Evolutionary conservation across 2,329 filamentous ascomycete genomes (phyloP).

Genomic region (Geosmithia putterillii): DNA sequence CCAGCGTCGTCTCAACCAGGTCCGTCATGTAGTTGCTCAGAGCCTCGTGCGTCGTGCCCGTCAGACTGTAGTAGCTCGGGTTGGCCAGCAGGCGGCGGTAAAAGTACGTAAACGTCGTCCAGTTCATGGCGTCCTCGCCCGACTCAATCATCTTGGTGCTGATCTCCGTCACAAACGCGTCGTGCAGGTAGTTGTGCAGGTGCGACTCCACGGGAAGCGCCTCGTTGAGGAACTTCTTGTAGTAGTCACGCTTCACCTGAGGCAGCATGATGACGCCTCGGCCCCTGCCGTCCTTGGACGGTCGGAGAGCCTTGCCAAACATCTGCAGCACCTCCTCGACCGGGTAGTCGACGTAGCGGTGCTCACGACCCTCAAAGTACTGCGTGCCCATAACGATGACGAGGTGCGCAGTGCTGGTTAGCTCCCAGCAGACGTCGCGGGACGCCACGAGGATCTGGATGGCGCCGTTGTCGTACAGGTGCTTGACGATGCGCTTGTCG

Average conservation of each 20-base stretch:
- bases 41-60: constrained; percentile 79
- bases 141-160: constrained; percentile 93
- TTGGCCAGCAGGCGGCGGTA: constrained; percentile 91
- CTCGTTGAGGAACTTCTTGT: constrained; percentile 97
- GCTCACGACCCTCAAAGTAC: constrained; percentile 91
- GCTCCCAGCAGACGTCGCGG: constrained; percentile 91
- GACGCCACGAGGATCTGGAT: constrained; percentile 70
- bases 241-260: constrained; percentile 89
- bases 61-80: constrained; percentile 88
- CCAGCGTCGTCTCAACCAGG: constrained; percentile 82
- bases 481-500: constrained; percentile 88
- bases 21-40: constrained; percentile 93
- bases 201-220: constrained; percentile 92
- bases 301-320: constrained; percentile 85
- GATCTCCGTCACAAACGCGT: constrained; percentile 94
- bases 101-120: constrained; percentile 98
- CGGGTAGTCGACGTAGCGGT: constrained; percentile 93
- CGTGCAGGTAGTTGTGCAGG: constrained; percentile 80
- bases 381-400: constrained; percentile 97
- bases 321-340: constrained; percentile 92
- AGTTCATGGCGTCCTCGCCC: constrained; percentile 93
- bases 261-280: constrained; percentile 96
- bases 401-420: constrained; percentile 77
- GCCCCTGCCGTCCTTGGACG: constrained; percentile 65
- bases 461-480: constrained; percentile 79